Base-by-base conservation (phyloP, 495 filamentous ascomycete species). In the Glonium stellatum region DNA sequence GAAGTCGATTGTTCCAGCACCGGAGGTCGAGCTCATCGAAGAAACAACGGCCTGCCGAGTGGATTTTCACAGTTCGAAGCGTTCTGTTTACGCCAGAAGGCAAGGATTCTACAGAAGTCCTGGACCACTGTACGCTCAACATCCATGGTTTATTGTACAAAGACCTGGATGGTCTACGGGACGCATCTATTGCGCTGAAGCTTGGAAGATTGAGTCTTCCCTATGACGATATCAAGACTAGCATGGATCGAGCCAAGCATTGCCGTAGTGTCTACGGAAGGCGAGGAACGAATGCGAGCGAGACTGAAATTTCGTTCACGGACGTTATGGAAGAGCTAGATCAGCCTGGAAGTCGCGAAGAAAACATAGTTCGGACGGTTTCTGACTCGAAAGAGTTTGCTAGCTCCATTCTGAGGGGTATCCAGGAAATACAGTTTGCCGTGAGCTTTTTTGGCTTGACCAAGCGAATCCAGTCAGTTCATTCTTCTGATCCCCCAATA, bases 341-440 rank as follows among this genome's bases (percentile, higher is more conserved):
- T 54, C 76, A 78, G 41, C 84, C 89, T 12, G 89, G 87, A 13
- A 90, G 83, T 65, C 77, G 78, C 47, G 84, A 93, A 67, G 83
- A 89, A 52, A 81, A 82, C 44, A 80, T 96, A 59, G 84, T 92
- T 37, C 88, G 90, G 70, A 87, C 88, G 0, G 88, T 97, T 2
- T 91, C 90, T 12, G 92, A 97, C 66, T 96, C 89, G 0, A 95
- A 89, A 65, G 92, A 96, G 57, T 92, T 99, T 64, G 80, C 90
- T 39, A 89, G 87, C 69, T 96, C 92, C 5, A 82, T 96, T 25
- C 79, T 99, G 21, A 85, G 89, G 52, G 93, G 93, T 39, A 88
- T 99, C 47, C 92, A 96, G 69, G 93, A 97, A 71, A 85, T 99
- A 15, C 93, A 97, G 74, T 88, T 97, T 67, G 93, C 93, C 5